Base-by-base conservation (phyloP, 164 flowering plant species). In the Echeveria elegans region DNA sequence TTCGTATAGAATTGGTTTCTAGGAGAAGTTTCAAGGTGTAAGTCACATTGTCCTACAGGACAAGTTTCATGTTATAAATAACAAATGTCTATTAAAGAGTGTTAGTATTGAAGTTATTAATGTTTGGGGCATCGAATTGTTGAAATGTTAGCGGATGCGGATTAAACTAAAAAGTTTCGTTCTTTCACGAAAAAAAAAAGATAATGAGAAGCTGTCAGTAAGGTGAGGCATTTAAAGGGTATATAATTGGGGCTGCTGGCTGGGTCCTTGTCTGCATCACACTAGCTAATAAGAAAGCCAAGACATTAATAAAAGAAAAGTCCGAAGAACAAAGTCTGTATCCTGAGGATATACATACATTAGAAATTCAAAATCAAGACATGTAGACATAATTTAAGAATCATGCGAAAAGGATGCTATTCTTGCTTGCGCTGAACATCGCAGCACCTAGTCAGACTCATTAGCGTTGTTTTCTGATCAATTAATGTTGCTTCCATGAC, bases 201-300 rank as follows among this genome's bases (percentile, higher is more conserved):
- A 56, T 56, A 56, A 56, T 56, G 31, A 56, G 61, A 56, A 56
- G 34, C 32, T 56, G 61, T 56, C 32, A 56, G 61, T 56, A 28
- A 56, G 61, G 61, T 28, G 32, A 56, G 61, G 61, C 61, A 26
- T 56, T 56, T 56, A 28, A 56, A 56, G 61, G 61, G 61, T 56
- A 11, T 56, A 11, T 56, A 26, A 28, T 28, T 56, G 32, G 61
- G 61, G 18, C 19, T 56, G 32, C 32, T 56, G 61, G 19, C 18
- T 7, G 61, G 19, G 61, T 56, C 61, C 32, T 28, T 26, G 61
- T 56, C 32, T 28, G 32, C 32, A 56, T 56, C 61, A 29, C 32
- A 21, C 58, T 21, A 9, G 58, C 58, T 52, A 6, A 52, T 52
- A 21, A 23, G 23, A 52, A 52, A 52, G 29, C 58, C 58, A 52